Evolutionary conservation across 2,329 filamentous ascomycete genomes (phyloP).

Genomic region (Fusarium sp.): DNA sequence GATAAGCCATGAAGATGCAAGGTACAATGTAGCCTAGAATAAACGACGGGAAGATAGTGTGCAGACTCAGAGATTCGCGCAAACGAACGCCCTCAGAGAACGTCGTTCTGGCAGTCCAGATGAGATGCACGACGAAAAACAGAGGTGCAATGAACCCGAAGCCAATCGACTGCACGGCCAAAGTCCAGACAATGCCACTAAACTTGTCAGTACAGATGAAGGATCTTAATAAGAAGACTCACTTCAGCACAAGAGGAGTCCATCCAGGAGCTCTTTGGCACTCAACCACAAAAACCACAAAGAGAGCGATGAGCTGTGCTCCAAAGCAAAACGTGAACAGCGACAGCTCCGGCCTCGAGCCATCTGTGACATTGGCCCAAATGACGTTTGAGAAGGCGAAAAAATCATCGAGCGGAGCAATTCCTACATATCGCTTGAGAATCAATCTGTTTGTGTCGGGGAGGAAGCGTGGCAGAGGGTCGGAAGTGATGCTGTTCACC

Average conservation of each 20-base stretch:
- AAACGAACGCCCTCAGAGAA: constrained; percentile 33
- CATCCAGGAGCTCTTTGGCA: constrained; percentile 25
- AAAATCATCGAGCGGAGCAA: constrained; percentile 35
- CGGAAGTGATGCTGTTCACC: constrained; percentile 26
- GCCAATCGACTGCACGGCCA: constrained; percentile 41
- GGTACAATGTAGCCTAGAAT: constrained; percentile 43
- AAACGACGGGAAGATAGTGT: constrained; percentile 40
- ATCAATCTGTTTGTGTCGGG: constrained; percentile 40
- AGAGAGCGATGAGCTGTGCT: constrained; percentile 37
- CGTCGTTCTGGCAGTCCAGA: constrained; percentile 28
- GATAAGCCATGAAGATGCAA: constrained; percentile 36
- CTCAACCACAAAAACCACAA: constrained; percentile 43
- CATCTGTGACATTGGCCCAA: constrained; percentile 44
- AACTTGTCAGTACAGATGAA: neutral
- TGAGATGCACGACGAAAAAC: constrained; percentile 41
- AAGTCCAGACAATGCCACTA: constrained; percentile 45
- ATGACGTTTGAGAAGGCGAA: constrained; percentile 40
- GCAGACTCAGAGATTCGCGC: constrained; percentile 36
- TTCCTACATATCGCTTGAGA: constrained; percentile 38
- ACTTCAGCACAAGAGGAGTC: constrained; percentile 42
- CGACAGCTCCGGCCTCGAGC: constrained; percentile 41
- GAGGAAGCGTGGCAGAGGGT: constrained; percentile 36
- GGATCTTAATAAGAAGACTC: neutral
- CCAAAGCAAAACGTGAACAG: constrained; percentile 44
- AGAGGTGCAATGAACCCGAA: constrained; percentile 44